A percentile compares a stretch with the other conserved stretches of the same genome.
phyloP scores from a whole-genome alignment of 768 basidiomycete species.

The Rhizopogon vesiculosus region DNA sequence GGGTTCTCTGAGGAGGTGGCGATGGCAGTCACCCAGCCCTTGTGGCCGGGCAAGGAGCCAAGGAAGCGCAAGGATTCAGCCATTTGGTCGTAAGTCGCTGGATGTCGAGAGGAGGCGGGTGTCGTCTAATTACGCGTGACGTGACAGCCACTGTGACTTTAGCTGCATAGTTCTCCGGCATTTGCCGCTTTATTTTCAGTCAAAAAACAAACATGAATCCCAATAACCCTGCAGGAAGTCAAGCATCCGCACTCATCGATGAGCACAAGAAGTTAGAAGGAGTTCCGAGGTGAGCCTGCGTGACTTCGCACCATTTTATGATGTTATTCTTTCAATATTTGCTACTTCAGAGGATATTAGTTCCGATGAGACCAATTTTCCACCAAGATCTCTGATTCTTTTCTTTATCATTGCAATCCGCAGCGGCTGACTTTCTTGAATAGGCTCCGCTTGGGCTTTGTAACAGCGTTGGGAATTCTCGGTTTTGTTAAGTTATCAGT shows the following conservation, averaged over 20 bases:
- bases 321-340: slow-evolving; percentile 54
- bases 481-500: background rate
- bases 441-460: background rate
- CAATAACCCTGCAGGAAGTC: no score
- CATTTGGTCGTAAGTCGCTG: slow-evolving; percentile 42
- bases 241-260: no score
- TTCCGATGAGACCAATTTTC: slow-evolving; percentile 58
- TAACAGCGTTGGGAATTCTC: no score
- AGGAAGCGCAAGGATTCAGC: slow-evolving; percentile 86
- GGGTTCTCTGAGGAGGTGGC: slow-evolving; percentile 99
- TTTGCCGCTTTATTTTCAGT: slow-evolving; percentile 9
- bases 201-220: no score
- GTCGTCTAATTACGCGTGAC: slow-evolving; percentile 28
- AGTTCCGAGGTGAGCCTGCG: slow-evolving; percentile 10
- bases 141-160: slow-evolving; percentile 63
- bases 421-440: slow-evolving; percentile 2
- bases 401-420: background rate
- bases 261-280: background rate
- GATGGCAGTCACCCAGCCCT: slow-evolving; percentile 98
- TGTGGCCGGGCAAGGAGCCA: slow-evolving; percentile 89
- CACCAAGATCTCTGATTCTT: slow-evolving; percentile 69
- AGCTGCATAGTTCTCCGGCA: slow-evolving; percentile 53
- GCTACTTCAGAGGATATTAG: slow-evolving; percentile 57
- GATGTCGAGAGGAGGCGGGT: slow-evolving; percentile 15
- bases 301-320: slow-evolving; percentile 16